phyloP scores from a whole-genome alignment of 2,329 filamentous ascomycete species.

The Ciborinia camelliae region DNA sequence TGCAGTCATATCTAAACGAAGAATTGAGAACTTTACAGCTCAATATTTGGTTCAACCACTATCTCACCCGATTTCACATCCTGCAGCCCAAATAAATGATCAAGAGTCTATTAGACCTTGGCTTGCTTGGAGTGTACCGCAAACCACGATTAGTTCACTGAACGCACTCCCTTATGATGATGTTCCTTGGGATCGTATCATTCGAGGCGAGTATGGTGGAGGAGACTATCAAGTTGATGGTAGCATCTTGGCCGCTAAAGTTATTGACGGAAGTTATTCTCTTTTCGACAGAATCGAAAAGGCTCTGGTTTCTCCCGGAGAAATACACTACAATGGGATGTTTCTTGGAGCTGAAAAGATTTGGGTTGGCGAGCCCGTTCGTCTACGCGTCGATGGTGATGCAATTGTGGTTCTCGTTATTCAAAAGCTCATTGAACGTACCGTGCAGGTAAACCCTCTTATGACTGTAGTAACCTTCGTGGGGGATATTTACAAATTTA shows the following conservation, averaged over 20 bases:
- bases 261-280: constrained; percentile 53
- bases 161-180: constrained; percentile 45
- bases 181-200: constrained; percentile 49
- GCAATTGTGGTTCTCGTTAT: constrained; percentile 47
- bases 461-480: constrained; percentile 40
- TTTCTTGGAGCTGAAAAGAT: constrained; percentile 58
- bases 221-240: constrained; percentile 54
- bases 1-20: constrained; percentile 48
- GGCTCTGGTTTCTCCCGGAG: constrained; percentile 39
- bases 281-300: constrained; percentile 48
- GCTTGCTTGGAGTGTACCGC: constrained; percentile 56
- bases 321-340: constrained; percentile 50
- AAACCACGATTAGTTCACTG: constrained; percentile 46
- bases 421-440: constrained; percentile 38
- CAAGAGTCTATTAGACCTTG: constrained; percentile 50
- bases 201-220: constrained; percentile 40
- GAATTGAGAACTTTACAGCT: constrained; percentile 37
- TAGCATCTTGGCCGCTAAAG: constrained; percentile 55
- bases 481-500: constrained; percentile 52
- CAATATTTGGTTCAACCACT: constrained; percentile 48
- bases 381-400: constrained; percentile 44
- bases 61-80: constrained; percentile 44
- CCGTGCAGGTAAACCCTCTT: constrained; percentile 19
- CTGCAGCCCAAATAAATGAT: constrained; percentile 43
- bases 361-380: constrained; percentile 56